Conservation (phyloP, 805 yeast genomes). For the Sugiyamaella valdiviana region DNA sequence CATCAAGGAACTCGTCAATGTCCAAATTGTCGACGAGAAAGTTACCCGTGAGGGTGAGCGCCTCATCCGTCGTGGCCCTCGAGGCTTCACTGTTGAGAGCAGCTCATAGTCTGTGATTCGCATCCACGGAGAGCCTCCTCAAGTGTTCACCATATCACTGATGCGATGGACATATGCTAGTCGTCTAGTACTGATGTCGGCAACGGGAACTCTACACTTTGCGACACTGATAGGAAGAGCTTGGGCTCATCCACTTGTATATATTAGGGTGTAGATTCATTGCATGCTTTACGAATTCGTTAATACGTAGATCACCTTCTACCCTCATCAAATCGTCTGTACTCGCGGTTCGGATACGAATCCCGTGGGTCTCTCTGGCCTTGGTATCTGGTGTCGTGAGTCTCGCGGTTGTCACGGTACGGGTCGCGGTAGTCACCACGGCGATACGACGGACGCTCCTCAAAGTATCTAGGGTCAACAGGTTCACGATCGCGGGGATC, state of each 20-base stretch:
- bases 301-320: too few relatives aligned
- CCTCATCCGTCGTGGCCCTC: constrained; percentile 26
- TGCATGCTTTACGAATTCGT: neutral
- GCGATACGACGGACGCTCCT: neutral
- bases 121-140: neutral
- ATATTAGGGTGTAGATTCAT: neutral
- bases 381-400: too few relatives aligned
- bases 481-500: neutral
- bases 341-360: neutral
- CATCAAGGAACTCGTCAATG: constrained; percentile 81
- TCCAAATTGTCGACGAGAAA: constrained; percentile 58
- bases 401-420: neutral
- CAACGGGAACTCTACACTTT: too few relatives aligned
- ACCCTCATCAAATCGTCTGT: neutral
- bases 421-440: neutral
- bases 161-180: too few relatives aligned
- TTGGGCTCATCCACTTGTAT: too few relatives aligned
- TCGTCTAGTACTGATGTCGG: too few relatives aligned
- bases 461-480: neutral
- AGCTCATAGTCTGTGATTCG: neutral
- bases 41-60: constrained; percentile 44
- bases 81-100: constrained; percentile 29
- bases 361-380: neutral
- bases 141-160: neutral
- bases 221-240: too few relatives aligned